These are phyloP conservation scores for Phyllostachys edulis DNA, from an alignment of 176 grass and related monocot genomes.

Conservation along the genomic window DNA sequence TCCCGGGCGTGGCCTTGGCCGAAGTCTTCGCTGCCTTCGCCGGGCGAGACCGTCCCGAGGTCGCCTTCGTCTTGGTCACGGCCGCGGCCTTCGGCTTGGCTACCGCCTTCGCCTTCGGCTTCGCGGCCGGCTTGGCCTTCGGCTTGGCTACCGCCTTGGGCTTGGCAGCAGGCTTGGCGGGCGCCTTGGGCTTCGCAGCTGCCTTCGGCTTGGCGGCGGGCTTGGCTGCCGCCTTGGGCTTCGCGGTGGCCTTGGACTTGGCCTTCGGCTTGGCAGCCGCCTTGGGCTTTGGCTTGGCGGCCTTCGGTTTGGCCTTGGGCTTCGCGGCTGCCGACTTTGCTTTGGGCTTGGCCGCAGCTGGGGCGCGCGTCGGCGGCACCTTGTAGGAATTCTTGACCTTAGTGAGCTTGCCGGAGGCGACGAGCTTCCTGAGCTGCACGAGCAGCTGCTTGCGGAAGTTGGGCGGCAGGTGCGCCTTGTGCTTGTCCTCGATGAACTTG, in stretches of 20 bases:
- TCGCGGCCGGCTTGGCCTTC: slow-evolving; percentile 1
- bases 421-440: slow-evolving; percentile 61
- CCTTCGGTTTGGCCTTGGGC: not conserved
- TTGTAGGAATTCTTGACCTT: slow-evolving; percentile 80
- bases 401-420: slow-evolving; percentile 60
- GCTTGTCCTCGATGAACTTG: slow-evolving; percentile 77
- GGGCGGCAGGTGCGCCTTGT: slow-evolving; percentile 41
- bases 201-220: not conserved
- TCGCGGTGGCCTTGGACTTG: not conserved
- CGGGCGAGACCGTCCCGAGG: slow-evolving; percentile 5
- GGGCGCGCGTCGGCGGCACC: slow-evolving; percentile 25
- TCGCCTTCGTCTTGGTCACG: slow-evolving; percentile 42
- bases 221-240: not conserved
- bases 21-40: slow-evolving; percentile 58
- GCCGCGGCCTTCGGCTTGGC: not conserved
- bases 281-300: not conserved
- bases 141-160: not conserved
- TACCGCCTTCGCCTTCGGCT: not conserved
- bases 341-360: slow-evolving; percentile 18
- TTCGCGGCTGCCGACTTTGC: not conserved
- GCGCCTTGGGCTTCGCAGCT: not conserved
- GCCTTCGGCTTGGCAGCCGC: not conserved
- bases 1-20: slow-evolving; percentile 37
- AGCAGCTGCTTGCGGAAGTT: slow-evolving; percentile 65
- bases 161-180: slow-evolving; percentile 17